Base-by-base conservation (phyloP, 345 rosid genomes). In the Theobroma cacao region DNA sequence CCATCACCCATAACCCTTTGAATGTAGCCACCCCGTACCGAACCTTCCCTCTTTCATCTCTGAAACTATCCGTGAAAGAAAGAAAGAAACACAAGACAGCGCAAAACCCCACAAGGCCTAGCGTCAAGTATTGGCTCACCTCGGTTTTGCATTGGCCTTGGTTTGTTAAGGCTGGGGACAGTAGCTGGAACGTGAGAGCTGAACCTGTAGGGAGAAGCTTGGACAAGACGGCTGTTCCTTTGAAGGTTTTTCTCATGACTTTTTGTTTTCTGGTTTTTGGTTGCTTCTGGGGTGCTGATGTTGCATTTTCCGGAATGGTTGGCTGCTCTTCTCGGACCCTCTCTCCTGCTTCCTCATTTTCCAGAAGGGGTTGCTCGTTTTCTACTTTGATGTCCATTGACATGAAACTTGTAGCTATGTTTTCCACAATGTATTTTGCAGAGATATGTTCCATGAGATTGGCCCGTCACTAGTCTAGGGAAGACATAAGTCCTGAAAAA, bases 181-280 rank as follows among this genome's bases (percentile, higher is more conserved):
- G 33, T 66, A 91, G 70, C 72, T 94, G 97, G 79, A 91, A 93
- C 18, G 88, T 74, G 50, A 93, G 89, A 43, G 92, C 94, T 0
- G 97, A 88, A 17, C 97, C 91, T 3, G 98, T 90, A 0, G 95
- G 94, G 15, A 89, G 87, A 59, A 90, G 95, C 80, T 82, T 91
- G 15, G 95, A 71, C 20, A 93, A 30, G 67, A 81, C 69, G 6
- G 90, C 86, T 7, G 95, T 87, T 38, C 94, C 90, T 88, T 91
- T 91, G 79, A 89, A 90, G 40, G 95, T 87, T 75, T 89, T 90
- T 59, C 92, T 86, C 24, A 82, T 60, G 5, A 82, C 85, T 73
- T 78, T 90, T 55, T 84, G 86, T 61, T 82, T 75, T 41, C 82
- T 86, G 7, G 91, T 90, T 81, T 89, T 91, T 0, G 85, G 87